Conservation (phyloP, 2,329 filamentous ascomycete genomes). For the Alternaria angustiovoidea region DNA sequence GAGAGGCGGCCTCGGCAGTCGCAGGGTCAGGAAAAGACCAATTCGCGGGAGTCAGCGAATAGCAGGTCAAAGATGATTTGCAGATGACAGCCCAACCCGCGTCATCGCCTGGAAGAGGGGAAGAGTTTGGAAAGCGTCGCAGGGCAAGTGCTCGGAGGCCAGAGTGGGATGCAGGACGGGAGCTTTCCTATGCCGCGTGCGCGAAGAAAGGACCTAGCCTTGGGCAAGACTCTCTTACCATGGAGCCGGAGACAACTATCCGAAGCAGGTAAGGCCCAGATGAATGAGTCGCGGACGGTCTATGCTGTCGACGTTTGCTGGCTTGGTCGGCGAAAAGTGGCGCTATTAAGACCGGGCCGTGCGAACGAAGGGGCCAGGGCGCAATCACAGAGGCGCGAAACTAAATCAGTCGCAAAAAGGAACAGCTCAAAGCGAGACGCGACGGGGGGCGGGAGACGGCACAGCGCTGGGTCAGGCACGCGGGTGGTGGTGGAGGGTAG, state of each 20-base stretch:
- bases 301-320: conserved; percentile 45
- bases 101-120: conserved; percentile 44
- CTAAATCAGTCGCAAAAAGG: conserved; percentile 25
- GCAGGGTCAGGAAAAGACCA: conserved; percentile 39
- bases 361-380: conserved; percentile 39
- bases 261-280: conserved; percentile 43
- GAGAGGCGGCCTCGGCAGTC: conserved; percentile 42
- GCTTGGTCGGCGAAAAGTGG: conserved; percentile 38
- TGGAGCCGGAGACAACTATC: conserved; percentile 49
- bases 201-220: conserved; percentile 37
- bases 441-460: conserved; percentile 17
- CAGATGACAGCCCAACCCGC: conserved; percentile 43
- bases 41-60: conserved; percentile 42
- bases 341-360: conserved; percentile 38
- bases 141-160: conserved; percentile 41
- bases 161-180: conserved; percentile 42
- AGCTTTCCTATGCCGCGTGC: conserved; percentile 44
- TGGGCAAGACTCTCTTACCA: conserved; percentile 46
- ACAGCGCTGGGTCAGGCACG: conserved; percentile 17
- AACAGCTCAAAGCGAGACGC: conserved; percentile 15
- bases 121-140: conserved; percentile 49
- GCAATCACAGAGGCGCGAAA: conserved; percentile 30
- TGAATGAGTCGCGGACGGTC: conserved; percentile 39
- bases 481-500: neutral
- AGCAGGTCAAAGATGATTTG: conserved; percentile 35